A percentile compares a stretch with the other conserved stretches of the same genome.
Evolutionary conservation across 257 asterid genomes (phyloP).

Genomic region (Schizonepeta tenuifolia): DNA sequence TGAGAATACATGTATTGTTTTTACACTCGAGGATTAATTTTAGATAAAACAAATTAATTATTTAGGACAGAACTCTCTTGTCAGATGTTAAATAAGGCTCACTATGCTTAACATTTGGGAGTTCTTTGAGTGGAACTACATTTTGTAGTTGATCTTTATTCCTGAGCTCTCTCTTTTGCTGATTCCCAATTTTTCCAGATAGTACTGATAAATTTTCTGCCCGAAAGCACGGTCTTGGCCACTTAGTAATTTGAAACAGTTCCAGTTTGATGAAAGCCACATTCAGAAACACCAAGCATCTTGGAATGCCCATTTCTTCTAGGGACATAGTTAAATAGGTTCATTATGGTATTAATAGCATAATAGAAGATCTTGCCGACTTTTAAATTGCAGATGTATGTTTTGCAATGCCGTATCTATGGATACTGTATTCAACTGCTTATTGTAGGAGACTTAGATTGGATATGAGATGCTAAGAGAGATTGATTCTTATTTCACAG

Average conservation of each 20-base stretch:
- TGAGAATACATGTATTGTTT: not conserved
- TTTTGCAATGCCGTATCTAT: not conserved
- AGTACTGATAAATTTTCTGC: not conserved
- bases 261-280: not conserved
- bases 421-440: not conserved
- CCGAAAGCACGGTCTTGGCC: not conserved
- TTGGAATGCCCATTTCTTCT: not conserved
- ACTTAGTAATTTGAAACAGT: not conserved
- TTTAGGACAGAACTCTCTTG: not conserved
- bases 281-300: not conserved
- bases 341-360: not conserved
- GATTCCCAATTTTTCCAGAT: not conserved
- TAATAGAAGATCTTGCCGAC: not conserved
- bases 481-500: conserved; percentile 47
- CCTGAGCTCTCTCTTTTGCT: not conserved
- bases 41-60: not conserved
- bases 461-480: conserved; percentile 26
- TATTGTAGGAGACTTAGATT: conserved; percentile 12
- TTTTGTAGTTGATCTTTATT: not conserved
- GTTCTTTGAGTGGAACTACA: not conserved
- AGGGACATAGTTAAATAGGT: not conserved
- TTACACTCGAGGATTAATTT: conserved; percentile 4
- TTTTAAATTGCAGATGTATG: not conserved
- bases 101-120: not conserved
- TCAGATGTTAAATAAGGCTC: not conserved